phyloP scores from a whole-genome alignment of 2,329 filamentous ascomycete species.

The Colletotrichum chrysophilum region DNA sequence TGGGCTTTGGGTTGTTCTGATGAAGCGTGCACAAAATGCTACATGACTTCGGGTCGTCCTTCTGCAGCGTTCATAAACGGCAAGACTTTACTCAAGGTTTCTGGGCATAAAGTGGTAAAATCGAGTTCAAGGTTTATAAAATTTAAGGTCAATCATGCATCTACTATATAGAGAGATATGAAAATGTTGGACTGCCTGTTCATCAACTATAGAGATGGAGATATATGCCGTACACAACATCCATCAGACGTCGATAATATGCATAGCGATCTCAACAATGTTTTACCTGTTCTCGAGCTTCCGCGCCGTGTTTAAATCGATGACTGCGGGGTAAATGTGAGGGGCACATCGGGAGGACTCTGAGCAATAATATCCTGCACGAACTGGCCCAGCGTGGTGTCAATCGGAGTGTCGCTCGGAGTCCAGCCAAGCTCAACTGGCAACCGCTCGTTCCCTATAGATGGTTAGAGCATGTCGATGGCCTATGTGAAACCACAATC shows the following conservation, averaged over 20 bases:
- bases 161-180: neutral
- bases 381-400: neutral
- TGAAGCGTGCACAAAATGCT: neutral
- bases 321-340: neutral
- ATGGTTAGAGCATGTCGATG: neutral
- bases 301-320: neutral
- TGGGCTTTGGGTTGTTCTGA: neutral
- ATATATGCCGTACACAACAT: neutral
- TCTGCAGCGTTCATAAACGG: neutral
- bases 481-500: fast-evolving
- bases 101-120: neutral
- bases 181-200: neutral
- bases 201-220: neutral
- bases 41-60: neutral
- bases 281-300: neutral
- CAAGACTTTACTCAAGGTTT: neutral
- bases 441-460: neutral
- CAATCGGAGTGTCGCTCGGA: neutral
- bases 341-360: neutral
- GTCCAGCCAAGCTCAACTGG: neutral
- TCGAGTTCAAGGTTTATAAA: neutral
- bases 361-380: neutral
- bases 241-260: neutral
- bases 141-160: neutral
- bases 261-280: neutral